Conservation (phyloP, 495 filamentous ascomycete species). For the Penicillium cinerascens region DNA sequence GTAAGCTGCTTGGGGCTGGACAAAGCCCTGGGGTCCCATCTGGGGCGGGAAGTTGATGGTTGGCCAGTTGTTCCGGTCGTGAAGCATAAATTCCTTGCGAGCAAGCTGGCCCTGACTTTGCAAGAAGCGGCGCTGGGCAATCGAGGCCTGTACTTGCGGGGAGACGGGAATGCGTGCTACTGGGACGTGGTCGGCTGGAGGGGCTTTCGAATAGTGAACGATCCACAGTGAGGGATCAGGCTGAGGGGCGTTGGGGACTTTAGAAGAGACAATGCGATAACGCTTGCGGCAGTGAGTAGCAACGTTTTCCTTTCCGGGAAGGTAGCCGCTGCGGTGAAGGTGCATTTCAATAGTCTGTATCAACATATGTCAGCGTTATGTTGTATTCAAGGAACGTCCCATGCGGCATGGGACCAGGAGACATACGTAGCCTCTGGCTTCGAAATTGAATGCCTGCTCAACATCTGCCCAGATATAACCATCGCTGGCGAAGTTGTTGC, state of each 20-base stretch:
- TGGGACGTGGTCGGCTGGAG: slow-evolving; percentile 67
- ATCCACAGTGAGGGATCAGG: slow-evolving; percentile 86
- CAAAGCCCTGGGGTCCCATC: slow-evolving; percentile 38
- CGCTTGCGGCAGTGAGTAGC: slow-evolving; percentile 74
- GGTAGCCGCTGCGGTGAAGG: slow-evolving; percentile 73
- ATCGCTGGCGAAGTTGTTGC: slow-evolving; percentile 75
- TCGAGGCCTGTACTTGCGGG: slow-evolving; percentile 55
- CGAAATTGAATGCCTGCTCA: slow-evolving; percentile 66
- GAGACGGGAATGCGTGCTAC: slow-evolving; percentile 57
- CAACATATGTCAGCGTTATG: background rate
- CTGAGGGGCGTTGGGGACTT: slow-evolving; percentile 56
- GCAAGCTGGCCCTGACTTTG: slow-evolving; percentile 75
- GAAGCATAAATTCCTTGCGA: slow-evolving; percentile 91
- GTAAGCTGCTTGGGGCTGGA: slow-evolving; percentile 30
- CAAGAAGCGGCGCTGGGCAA: slow-evolving; percentile 63
- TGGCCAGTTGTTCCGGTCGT: slow-evolving; percentile 86
- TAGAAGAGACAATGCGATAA: slow-evolving; percentile 71
- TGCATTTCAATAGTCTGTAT: slow-evolving; percentile 73
- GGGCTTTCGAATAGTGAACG: slow-evolving; percentile 80
- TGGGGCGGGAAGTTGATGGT: slow-evolving; percentile 65
- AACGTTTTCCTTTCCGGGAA: slow-evolving; percentile 60
- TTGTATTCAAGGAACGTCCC: background rate
- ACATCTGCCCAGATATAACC: slow-evolving; percentile 84
- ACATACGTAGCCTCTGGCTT: slow-evolving; percentile 74
- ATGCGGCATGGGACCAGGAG: background rate